Evolutionary conservation across 192 early-diverging fungal species (phyloP).

Genomic region (Backusella liffmaniae): DNA sequence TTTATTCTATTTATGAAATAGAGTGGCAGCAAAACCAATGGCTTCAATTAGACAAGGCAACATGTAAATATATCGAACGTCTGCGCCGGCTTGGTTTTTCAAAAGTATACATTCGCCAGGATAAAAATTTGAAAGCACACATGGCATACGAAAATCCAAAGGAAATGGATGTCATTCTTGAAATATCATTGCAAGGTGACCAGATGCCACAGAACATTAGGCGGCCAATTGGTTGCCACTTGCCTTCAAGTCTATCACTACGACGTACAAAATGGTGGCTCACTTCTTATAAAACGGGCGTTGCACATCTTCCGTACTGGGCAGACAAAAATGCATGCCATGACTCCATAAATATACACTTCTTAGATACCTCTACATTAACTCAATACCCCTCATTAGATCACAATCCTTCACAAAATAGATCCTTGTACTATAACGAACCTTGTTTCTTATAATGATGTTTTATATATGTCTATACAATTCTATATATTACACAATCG

Average conservation of each 20-base stretch:
- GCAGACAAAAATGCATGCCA: background rate
- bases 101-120: background rate
- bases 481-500: conserved; percentile 1
- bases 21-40: conserved; percentile 16
- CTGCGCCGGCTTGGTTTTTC: background rate
- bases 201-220: background rate
- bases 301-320: background rate
- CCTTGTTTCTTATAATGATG: background rate
- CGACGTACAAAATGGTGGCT: conserved; percentile 5
- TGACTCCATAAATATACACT: background rate
- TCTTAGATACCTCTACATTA: background rate
- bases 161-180: background rate
- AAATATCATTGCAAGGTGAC: background rate
- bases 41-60: background rate
- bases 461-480: background rate
- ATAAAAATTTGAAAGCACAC: background rate
- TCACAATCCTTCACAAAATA: background rate
- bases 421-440: background rate
- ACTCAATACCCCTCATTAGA: background rate
- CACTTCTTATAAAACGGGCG: background rate
- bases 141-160: background rate
- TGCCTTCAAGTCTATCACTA: background rate
- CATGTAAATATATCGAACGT: conserved; percentile 5
- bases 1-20: conserved; percentile 4
- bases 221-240: background rate